Percentiles rank a stretch among this genome's conserved stretches.
Conservation (phyloP, 192 early-diverging fungal species). For the Podochytrium sp. region DNA sequence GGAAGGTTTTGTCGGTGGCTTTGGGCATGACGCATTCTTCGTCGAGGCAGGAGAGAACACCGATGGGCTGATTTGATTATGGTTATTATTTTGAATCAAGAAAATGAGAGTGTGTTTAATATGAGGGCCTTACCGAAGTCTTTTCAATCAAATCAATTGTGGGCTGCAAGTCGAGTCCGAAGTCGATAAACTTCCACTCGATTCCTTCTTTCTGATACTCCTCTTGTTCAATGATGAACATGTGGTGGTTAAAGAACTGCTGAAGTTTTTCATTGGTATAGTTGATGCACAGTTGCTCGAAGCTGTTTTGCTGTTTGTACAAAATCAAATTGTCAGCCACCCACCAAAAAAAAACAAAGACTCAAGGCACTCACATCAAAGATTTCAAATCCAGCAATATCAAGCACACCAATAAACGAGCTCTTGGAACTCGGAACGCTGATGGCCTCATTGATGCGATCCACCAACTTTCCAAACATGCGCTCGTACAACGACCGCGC, state of each 20-base stretch:
- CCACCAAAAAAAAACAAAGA: constrained; percentile 8
- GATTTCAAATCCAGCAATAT: constrained; percentile 99
- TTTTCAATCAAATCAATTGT: constrained; percentile 99
- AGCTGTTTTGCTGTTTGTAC: constrained; percentile 82
- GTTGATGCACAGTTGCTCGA: constrained; percentile 99
- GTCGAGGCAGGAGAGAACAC: constrained; percentile 93
- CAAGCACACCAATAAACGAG: constrained; percentile 94
- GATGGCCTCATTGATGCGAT: constrained; percentile 78
- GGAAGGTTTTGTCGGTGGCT: constrained; percentile 92
- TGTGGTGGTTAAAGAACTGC: constrained; percentile 99
- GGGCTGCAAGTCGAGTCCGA: constrained; percentile 95
- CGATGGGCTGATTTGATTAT: constrained; percentile 70
- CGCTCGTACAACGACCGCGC: constrained; percentile 92
- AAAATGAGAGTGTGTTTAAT: background rate
- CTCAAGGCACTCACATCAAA: constrained; percentile 72
- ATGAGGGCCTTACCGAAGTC: constrained; percentile 66
- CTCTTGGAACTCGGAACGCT: constrained; percentile 67
- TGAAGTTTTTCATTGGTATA: constrained; percentile 99
- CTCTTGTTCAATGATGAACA: constrained; percentile 98
- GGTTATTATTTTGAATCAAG: no score
- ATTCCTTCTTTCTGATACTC: constrained; percentile 97
- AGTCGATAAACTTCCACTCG: constrained; percentile 98
- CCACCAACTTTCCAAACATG: constrained; percentile 91
- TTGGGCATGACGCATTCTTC: constrained; percentile 99
- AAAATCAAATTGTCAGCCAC: background rate